Conservation (phyloP, 371 early-diverging fungal genomes). For the Rhizopus microsporus region DNA sequence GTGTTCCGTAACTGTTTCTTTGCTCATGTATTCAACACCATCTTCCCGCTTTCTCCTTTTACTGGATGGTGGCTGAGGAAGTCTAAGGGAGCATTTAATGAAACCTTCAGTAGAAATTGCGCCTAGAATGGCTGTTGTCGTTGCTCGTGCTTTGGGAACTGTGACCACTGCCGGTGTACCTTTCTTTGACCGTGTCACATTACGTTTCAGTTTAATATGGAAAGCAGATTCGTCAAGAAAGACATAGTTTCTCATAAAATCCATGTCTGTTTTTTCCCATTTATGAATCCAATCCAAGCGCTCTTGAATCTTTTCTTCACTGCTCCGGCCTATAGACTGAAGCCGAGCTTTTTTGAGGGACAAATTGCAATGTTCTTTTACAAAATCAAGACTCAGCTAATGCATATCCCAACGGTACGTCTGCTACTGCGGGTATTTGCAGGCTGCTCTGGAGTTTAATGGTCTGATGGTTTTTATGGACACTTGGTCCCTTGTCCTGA, state of each 20-base stretch:
- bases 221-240: slow-evolving; percentile 17
- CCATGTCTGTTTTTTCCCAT: slow-evolving; percentile 8
- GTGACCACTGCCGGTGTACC: too few relatives aligned
- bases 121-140: slow-evolving; percentile 10
- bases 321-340: slow-evolving; percentile 8
- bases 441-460: too few relatives aligned
- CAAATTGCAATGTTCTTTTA: slow-evolving; percentile 21
- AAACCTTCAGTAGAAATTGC: slow-evolving; percentile 9
- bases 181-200: slow-evolving; percentile 1
- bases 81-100: slow-evolving; percentile 9
- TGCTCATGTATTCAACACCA: slow-evolving; percentile 13
- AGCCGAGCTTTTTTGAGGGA: slow-evolving; percentile 5
- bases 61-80: slow-evolving; percentile 17
- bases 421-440: too few relatives aligned
- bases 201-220: slow-evolving; percentile 14
- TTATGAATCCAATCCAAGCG: slow-evolving; percentile 11
- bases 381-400: too few relatives aligned
- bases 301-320: slow-evolving; percentile 12
- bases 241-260: slow-evolving; percentile 8
- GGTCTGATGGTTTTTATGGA: too few relatives aligned
- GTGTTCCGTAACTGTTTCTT: slow-evolving; percentile 13
- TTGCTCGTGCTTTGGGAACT: slow-evolving; percentile 4
- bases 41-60: slow-evolving; percentile 19
- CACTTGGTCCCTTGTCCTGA: too few relatives aligned
- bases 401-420: too few relatives aligned